Evolutionary conservation across 805 yeast species (phyloP).

Genomic region (Kluyveromyces lactis): DNA sequence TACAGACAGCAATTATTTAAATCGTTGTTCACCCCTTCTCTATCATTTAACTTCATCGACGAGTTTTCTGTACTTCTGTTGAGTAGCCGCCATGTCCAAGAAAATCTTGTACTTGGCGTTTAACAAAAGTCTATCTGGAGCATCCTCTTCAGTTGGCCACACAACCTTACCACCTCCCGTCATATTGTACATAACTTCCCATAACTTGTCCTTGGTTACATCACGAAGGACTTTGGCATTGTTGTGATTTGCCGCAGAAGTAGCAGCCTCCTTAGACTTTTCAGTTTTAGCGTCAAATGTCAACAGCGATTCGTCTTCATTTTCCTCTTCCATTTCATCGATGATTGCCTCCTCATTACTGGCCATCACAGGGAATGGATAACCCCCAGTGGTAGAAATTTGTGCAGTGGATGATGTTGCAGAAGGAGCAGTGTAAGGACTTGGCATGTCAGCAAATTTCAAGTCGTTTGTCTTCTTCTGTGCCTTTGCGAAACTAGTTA

Average conservation of each 20-base stretch:
- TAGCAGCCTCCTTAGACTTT: conserved; percentile 44
- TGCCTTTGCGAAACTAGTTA: not conserved
- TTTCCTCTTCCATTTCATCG: conserved; percentile 30
- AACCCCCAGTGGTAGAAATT: conserved; percentile 27
- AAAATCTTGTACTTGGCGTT: conserved; percentile 76
- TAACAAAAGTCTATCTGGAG: conserved; percentile 64
- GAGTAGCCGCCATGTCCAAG: conserved; percentile 79
- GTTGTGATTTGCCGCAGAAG: conserved; percentile 8
- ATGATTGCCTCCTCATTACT: conserved; percentile 10
- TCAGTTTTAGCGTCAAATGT: conserved; percentile 51
- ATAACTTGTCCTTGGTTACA: conserved; percentile 22
- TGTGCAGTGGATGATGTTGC: conserved; percentile 56
- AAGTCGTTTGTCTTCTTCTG: not conserved
- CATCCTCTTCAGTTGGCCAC: conserved; percentile 47
- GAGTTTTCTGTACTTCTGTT: conserved; percentile 63
- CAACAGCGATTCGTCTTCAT: conserved; percentile 42
- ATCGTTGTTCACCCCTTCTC: no score
- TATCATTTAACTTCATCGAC: conserved; percentile 40
- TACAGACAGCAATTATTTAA: no score
- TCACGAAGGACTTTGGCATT: conserved; percentile 46
- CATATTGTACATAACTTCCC: conserved; percentile 81
- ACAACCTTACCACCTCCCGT: conserved; percentile 81
- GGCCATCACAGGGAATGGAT: conserved; percentile 41
- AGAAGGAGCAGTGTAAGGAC: conserved; percentile 74
- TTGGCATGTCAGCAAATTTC: conserved; percentile 29